phyloP scores from a whole-genome alignment of 148 eudicot species.

The Camellia japonica region DNA sequence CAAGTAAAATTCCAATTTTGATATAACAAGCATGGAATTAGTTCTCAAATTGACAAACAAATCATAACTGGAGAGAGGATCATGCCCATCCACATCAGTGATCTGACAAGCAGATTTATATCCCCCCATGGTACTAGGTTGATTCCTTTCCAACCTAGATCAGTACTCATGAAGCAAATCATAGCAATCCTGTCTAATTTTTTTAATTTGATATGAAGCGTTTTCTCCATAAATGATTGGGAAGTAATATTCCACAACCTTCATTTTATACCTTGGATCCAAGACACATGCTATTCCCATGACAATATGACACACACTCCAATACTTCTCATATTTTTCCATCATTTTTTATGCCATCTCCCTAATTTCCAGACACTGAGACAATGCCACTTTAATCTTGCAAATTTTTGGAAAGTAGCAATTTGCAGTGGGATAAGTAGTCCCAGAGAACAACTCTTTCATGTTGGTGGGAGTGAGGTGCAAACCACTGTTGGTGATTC shows the following conservation, averaged over 20 bases:
- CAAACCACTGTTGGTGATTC: no score
- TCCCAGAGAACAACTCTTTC: neutral
- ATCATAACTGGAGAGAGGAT: neutral
- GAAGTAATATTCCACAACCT: neutral
- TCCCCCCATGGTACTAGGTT: neutral
- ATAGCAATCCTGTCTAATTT: neutral
- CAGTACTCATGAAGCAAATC: slow-evolving; percentile 19
- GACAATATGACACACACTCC: neutral
- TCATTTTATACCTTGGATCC: slow-evolving; percentile 17
- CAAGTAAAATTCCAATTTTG: slow-evolving; percentile 18
- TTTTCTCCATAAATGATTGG: slow-evolving; percentile 10
- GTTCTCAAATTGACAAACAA: neutral
- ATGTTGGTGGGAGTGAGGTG: no score
- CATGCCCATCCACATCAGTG: neutral
- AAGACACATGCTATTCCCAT: slow-evolving; percentile 16
- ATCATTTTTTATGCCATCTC: slow-evolving; percentile 14
- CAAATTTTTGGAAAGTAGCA: slow-evolving; percentile 1
- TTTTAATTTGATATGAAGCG: slow-evolving; percentile 3
- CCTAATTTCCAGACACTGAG: slow-evolving; percentile 6
- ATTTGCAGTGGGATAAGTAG: slow-evolving; percentile 4
- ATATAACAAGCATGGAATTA: neutral
- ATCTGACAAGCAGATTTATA: neutral
- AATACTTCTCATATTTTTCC: slow-evolving; percentile 19
- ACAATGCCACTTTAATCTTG: slow-evolving; percentile 5
- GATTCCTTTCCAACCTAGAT: neutral